Evolutionary conservation across 495 filamentous ascomycete species (phyloP).

Genomic region (Terfezia claveryi): DNA sequence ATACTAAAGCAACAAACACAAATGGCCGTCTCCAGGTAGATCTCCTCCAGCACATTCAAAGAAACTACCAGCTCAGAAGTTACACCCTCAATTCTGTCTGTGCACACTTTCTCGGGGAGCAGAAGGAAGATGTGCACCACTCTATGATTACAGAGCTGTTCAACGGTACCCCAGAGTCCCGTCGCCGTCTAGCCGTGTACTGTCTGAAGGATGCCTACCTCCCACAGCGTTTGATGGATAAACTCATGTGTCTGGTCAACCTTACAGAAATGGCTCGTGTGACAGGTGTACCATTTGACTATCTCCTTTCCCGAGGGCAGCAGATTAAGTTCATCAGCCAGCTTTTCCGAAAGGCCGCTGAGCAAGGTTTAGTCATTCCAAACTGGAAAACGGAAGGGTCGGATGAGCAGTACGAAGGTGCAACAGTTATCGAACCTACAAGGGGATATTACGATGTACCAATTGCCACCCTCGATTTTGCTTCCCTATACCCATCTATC

Average conservation of each 20-base stretch:
- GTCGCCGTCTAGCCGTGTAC: conserved; percentile 79
- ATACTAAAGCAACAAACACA: conserved; percentile 82
- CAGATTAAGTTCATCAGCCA: conserved; percentile 97
- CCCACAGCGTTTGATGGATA: conserved; percentile 87
- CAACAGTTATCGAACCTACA: conserved; percentile 89
- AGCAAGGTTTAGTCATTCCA: conserved; percentile 82
- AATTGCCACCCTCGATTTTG: conserved; percentile 95
- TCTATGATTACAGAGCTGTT: conserved; percentile 98
- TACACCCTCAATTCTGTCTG: conserved; percentile 96
- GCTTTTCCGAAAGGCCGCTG: conserved; percentile 79
- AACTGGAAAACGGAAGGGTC: conserved; percentile 42
- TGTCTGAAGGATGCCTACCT: conserved; percentile 96
- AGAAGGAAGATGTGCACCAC: conserved; percentile 97
- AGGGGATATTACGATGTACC: conserved; percentile 84
- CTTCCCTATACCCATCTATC: conserved; percentile 92
- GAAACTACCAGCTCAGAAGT: conserved; percentile 83
- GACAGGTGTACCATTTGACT: conserved; percentile 95
- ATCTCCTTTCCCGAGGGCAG: conserved; percentile 73
- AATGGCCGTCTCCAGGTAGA: conserved; percentile 87
- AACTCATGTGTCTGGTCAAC: conserved; percentile 90
- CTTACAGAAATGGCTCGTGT: conserved; percentile 99
- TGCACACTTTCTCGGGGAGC: conserved; percentile 87
- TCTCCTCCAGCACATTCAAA: conserved; percentile 74
- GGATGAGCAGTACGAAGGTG: conserved; percentile 87
- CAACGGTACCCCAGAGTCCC: conserved; percentile 80